These are phyloP conservation scores for Multifurca ochricompacta DNA, from an alignment of 768 basidiomycete genomes.

Conservation along the genomic window DNA sequence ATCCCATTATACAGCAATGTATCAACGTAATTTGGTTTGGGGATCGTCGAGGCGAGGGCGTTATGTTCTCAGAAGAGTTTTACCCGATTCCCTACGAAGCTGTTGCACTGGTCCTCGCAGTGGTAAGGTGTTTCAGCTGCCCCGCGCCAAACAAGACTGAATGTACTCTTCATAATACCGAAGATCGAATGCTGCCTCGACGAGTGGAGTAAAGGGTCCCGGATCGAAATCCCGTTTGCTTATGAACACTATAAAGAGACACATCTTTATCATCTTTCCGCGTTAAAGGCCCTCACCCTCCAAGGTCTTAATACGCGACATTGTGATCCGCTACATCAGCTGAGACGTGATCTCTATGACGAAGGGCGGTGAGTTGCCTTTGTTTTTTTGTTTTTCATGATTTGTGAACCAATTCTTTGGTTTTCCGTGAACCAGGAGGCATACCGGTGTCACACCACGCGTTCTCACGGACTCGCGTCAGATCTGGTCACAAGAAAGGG, in stretches of 20 bases:
- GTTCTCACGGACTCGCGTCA: neutral
- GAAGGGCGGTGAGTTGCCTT: constrained; percentile 1
- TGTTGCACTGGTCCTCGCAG: neutral
- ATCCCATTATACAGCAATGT: constrained; percentile 1
- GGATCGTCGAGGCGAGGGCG: neutral
- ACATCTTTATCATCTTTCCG: neutral
- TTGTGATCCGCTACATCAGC: constrained; percentile 1
- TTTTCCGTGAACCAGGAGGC: neutral
- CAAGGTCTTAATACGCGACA: constrained; percentile 6
- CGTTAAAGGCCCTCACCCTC: neutral
- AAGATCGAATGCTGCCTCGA: constrained; percentile 10
- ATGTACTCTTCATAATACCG: neutral
- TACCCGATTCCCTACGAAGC: constrained; percentile 8
- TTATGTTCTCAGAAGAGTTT: constrained; percentile 1
- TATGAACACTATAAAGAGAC: neutral
- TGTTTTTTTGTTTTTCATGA: neutral
- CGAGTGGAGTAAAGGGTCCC: neutral
- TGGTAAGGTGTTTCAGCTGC: neutral
- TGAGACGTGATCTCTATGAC: constrained; percentile 1
- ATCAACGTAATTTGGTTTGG: constrained; percentile 5
- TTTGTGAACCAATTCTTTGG: neutral
- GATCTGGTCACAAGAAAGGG: neutral
- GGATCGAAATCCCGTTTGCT: neutral
- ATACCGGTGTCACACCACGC: neutral
- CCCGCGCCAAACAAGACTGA: neutral